Conservation (phyloP, 352 stramenopile species). For the Globisporangium spiculum region DNA sequence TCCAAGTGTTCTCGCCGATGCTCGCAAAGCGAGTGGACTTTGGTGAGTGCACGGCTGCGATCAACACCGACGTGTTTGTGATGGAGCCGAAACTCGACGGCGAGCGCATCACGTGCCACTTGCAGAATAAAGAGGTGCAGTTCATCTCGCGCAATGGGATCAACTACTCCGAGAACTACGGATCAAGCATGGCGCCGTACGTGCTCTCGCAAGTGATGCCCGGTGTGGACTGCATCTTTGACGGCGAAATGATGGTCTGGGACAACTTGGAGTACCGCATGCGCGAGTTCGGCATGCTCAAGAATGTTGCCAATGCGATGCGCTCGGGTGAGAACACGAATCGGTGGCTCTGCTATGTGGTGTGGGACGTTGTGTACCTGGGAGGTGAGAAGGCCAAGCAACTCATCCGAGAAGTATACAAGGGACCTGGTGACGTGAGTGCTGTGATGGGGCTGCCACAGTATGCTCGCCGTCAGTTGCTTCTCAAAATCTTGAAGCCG, state of each 20-base stretch:
- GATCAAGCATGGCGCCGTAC: constrained; percentile 51
- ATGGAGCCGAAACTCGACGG: constrained; percentile 87
- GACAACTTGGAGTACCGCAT: constrained; percentile 76
- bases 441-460: constrained; percentile 77
- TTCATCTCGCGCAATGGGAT: constrained; percentile 85
- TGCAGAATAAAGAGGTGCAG: constrained; percentile 55
- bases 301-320: constrained; percentile 70
- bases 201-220: constrained; percentile 55
- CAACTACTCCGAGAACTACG: constrained; percentile 81
- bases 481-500: constrained; percentile 64
- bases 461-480: constrained; percentile 49
- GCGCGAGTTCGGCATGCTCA: constrained; percentile 78
- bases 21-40: constrained; percentile 83
- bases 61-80: constrained; percentile 68
- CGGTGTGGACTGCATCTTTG: constrained; percentile 72
- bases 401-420: constrained; percentile 67
- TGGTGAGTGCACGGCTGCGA: constrained; percentile 72
- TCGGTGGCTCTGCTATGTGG: constrained; percentile 81
- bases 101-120: constrained; percentile 80
- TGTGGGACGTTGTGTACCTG: constrained; percentile 84
- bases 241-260: constrained; percentile 90
- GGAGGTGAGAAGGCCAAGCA: constrained; percentile 41
- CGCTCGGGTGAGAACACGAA: constrained; percentile 48
- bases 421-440: constrained; percentile 47
- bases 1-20: constrained; percentile 87